Conservation (phyloP, 495 filamentous ascomycete species). For the Astrothelium subdiscretum region DNA sequence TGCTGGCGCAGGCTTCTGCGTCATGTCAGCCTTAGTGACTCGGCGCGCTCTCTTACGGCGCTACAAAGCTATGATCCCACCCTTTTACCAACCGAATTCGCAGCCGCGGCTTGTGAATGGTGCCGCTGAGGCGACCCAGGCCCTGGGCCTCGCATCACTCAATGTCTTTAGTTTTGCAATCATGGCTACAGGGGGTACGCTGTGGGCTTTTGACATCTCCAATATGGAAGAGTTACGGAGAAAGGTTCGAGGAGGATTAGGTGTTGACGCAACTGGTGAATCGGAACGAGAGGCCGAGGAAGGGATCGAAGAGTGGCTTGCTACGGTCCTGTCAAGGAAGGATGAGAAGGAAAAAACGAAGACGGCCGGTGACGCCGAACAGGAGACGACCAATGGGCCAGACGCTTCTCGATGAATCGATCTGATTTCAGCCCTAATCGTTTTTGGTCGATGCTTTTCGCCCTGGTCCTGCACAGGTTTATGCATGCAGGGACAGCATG, state of each 20-base stretch:
- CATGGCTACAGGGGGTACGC: conserved; percentile 51
- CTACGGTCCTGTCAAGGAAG: conserved; percentile 47
- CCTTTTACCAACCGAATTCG: conserved; percentile 48
- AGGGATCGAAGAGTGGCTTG: conserved; percentile 58
- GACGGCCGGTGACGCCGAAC: not conserved
- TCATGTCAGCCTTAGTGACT: conserved; percentile 56
- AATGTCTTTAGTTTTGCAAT: conserved; percentile 62
- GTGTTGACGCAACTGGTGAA: conserved; percentile 30
- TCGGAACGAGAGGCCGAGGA: conserved; percentile 47
- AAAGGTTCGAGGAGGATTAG: conserved; percentile 40
- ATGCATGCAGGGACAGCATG: not conserved
- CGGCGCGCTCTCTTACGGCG: conserved; percentile 52
- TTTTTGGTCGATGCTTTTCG: no score
- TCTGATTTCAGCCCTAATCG: not conserved
- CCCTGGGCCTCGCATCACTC: conserved; percentile 70
- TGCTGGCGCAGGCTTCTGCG: conserved; percentile 61
- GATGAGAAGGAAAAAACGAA: conserved; percentile 24
- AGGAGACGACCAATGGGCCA: not conserved
- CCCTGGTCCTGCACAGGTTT: not conserved
- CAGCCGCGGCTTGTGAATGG: conserved; percentile 31
- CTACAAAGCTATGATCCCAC: conserved; percentile 41
- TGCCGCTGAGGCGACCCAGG: conserved; percentile 58
- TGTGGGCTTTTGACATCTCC: conserved; percentile 64
- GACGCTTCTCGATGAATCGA: not conserved
- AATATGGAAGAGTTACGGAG: conserved; percentile 54